Percentiles rank a stretch among this genome's conserved stretches.
phyloP scores from a whole-genome alignment of 2,329 filamentous ascomycete species.

The Claviceps purpurea region DNA sequence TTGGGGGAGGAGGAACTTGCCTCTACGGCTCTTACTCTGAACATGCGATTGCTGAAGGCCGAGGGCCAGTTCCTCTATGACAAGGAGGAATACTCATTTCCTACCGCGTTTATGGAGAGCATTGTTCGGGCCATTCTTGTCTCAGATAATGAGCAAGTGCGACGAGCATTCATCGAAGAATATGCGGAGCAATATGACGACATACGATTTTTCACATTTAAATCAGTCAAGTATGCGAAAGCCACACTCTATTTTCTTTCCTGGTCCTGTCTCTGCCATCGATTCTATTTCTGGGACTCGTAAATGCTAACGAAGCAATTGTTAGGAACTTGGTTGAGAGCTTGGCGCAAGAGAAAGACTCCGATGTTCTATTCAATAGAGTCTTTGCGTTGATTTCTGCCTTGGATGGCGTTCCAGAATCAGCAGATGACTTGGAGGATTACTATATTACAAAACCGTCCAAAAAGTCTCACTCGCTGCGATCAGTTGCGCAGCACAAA shows the following conservation, averaged over 20 bases:
- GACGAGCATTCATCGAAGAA: slow-evolving; percentile 61
- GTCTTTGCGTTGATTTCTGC: slow-evolving; percentile 49
- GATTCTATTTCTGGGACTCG: background rate
- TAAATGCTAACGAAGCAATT: slow-evolving; percentile 1
- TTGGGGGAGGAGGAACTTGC: slow-evolving; percentile 51
- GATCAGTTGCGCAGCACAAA: slow-evolving; percentile 57
- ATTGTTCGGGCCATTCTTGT: slow-evolving; percentile 51
- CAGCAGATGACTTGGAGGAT: slow-evolving; percentile 50
- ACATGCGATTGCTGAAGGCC: slow-evolving; percentile 74
- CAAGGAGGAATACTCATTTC: slow-evolving; percentile 55
- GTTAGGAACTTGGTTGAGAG: slow-evolving; percentile 16
- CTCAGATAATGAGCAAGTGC: slow-evolving; percentile 43
- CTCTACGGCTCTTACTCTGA: slow-evolving; percentile 58
- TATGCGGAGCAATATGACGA: slow-evolving; percentile 74
- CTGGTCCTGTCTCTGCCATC: no score
- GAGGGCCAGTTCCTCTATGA: slow-evolving; percentile 52
- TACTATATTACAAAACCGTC: slow-evolving; percentile 54
- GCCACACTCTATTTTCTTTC: background rate
- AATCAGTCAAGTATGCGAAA: slow-evolving; percentile 48
- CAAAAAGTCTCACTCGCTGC: slow-evolving; percentile 53
- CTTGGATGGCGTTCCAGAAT: slow-evolving; percentile 58
- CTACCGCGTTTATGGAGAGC: slow-evolving; percentile 49
- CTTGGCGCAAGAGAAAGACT: slow-evolving; percentile 9
- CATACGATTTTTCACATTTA: slow-evolving; percentile 70
- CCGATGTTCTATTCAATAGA: slow-evolving; percentile 33